Base-by-base conservation (phyloP, 208 protist species). In the Paratrypanosoma confusum region DNA sequence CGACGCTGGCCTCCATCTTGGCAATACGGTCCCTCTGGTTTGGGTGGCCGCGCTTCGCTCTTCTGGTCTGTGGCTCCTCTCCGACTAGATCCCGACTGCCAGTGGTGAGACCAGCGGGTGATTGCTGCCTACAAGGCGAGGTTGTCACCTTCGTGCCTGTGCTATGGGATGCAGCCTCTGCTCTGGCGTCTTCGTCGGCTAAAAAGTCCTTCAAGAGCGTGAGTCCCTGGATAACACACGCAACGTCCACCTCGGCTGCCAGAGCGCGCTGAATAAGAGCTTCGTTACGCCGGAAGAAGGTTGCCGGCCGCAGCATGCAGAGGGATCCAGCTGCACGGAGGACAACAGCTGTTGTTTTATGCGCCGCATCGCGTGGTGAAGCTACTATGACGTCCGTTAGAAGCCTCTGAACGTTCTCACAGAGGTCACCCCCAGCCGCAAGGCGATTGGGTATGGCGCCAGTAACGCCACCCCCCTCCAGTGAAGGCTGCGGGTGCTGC, bases 201-300 rank as follows among this genome's bases (percentile, higher is more conserved):
- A 93, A 54, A 48, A 86, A 93, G 42, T 93, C 83, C 3, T 68
- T 71, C 18, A 93, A 68, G 37, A 93, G 44, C 8, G 61, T 65
- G n/a, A 93, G 63, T 2, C 71, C 73, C 39, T 88, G 79, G 5
- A 66, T 28, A 29, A 84, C 74, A 7, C 71, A 35, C 6, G 57
- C 47, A 6, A 50, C 29, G 39, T 80, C 72, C 5, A 11, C 21
- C 1, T 44, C 34, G 28, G 21, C 17, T 17, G 42, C 13, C 25
- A 89, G 65, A 2, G 79, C 67, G n/a, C 45, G 54, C 24, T 49
- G 59, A 22, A 89, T 42, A 18, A 64, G 50, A 0, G 36, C 29
- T 46, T 83, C 74, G 27, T 62, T 69, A 1, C 61, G 72, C 37
- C 65, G 43, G 22, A 88, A 61, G 66, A 77, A 93, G 14, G 60